Evolutionary conservation across 164 flowering plant species (phyloP).

Genomic region (Berberis thunbergii): DNA sequence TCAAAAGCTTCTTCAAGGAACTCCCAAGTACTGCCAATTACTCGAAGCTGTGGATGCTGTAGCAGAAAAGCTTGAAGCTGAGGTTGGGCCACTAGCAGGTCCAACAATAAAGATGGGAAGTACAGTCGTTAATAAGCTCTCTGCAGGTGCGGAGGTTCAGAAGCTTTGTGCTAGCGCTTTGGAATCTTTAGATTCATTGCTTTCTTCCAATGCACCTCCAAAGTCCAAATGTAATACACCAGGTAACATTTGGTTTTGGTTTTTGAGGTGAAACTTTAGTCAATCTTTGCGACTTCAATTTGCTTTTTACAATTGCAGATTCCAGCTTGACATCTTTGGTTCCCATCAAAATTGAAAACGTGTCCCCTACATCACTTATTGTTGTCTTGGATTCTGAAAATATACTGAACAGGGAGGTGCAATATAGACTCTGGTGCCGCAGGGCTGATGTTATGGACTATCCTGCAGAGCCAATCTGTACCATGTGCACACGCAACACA

Average conservation of each 20-base stretch:
- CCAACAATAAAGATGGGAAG: conserved; percentile 65
- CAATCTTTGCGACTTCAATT: not conserved
- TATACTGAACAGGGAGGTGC: conserved; percentile 18
- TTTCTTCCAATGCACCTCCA: conserved; percentile 17
- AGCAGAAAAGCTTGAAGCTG: conserved; percentile 63
- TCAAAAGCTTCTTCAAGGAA: conserved; percentile 62
- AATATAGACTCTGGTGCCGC: conserved; percentile 67
- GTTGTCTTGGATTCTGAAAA: conserved; percentile 39
- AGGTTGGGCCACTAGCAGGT: conserved; percentile 78
- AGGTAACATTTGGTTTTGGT: conserved; percentile 21
- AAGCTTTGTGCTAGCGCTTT: conserved; percentile 66
- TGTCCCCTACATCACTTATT: conserved; percentile 48
- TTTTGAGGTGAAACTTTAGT: not conserved
- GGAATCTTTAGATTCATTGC: conserved; percentile 45
- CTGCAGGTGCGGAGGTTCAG: conserved; percentile 79
- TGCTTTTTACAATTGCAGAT: conserved; percentile 22
- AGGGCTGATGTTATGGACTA: conserved; percentile 37
- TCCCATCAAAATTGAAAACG: conserved; percentile 46
- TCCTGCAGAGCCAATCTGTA: conserved; percentile 56
- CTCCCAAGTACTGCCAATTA: conserved; percentile 41
- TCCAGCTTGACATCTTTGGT: conserved; percentile 16
- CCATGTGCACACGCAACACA: conserved; percentile 35
- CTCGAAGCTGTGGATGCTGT: conserved; percentile 55
- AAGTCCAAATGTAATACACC: conserved; percentile 11
- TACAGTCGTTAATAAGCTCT: conserved; percentile 85